A percentile compares a stretch with the other conserved stretches of the same genome.
Conservation (phyloP, 2,329 filamentous ascomycete species). For the Mycogone perniciosa region DNA sequence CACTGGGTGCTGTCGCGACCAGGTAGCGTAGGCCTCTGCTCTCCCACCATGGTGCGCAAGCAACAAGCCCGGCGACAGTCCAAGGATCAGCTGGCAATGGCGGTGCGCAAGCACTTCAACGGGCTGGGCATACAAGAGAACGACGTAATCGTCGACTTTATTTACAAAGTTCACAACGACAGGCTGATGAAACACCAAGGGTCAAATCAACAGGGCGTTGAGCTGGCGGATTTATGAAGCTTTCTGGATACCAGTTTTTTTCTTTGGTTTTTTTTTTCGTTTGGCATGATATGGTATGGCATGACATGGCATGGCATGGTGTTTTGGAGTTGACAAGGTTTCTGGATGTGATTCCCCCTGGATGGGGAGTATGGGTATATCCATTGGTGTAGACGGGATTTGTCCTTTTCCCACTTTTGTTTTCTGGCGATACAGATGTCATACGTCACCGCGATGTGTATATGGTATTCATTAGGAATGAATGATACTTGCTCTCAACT, state of each 20-base stretch:
- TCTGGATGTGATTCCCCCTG: neutral
- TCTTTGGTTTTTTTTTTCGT: neutral
- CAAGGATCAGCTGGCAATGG: slow-evolving; percentile 64
- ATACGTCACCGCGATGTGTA: neutral
- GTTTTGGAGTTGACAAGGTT: neutral
- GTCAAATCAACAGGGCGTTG: slow-evolving; percentile 18
- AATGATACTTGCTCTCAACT: neutral
- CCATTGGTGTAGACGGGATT: neutral
- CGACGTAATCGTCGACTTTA: slow-evolving; percentile 73
- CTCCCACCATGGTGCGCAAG: slow-evolving; percentile 67
- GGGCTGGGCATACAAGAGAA: slow-evolving; percentile 71
- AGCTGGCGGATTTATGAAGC: slow-evolving; percentile 1
- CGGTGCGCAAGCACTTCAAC: slow-evolving; percentile 79
- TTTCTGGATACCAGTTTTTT: neutral
- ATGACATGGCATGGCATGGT: neutral
- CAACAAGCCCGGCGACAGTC: slow-evolving; percentile 59
- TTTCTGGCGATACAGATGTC: neutral
- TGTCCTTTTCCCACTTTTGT: slow-evolving; percentile 26
- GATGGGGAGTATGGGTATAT: neutral
- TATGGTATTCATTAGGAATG: neutral
- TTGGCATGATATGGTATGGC: neutral
- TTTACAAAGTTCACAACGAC: slow-evolving; percentile 56
- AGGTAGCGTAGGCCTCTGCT: slow-evolving; percentile 61
- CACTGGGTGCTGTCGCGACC: slow-evolving; percentile 55
- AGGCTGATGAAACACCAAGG: slow-evolving; percentile 21